A percentile compares a stretch with the other conserved stretches of the same genome.
These are phyloP conservation scores for Glycine latifolia DNA, from an alignment of 306 rosid genomes.

Conservation along the genomic window DNA sequence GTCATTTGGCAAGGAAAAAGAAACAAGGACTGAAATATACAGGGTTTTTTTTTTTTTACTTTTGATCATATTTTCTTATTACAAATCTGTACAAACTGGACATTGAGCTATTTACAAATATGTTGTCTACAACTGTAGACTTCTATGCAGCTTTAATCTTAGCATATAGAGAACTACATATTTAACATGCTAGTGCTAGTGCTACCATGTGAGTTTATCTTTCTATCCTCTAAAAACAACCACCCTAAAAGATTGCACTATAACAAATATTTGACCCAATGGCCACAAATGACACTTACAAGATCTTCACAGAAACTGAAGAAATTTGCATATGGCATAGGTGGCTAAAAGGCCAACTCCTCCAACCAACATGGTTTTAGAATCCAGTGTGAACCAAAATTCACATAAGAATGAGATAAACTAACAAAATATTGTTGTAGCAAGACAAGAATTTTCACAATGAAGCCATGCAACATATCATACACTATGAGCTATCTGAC, in stretches of 20 bases:
- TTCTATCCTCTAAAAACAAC: conserved; percentile 36
- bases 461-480: conserved; percentile 42
- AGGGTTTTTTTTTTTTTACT: not conserved
- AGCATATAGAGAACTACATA: no score
- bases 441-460: conserved; percentile 29
- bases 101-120: conserved; percentile 9
- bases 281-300: conserved; percentile 17
- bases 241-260: conserved; percentile 33
- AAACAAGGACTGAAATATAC: not conserved
- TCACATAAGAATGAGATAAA: conserved; percentile 9
- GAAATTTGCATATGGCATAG: not conserved
- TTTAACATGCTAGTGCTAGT: no score
- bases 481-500: conserved; percentile 49
- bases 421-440: conserved; percentile 1
- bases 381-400: conserved; percentile 23
- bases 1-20: not conserved
- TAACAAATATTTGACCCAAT: conserved; percentile 12
- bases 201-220: conserved; percentile 2
- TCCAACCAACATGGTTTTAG: conserved; percentile 27
- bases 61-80: conserved; percentile 1
- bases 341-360: conserved; percentile 21
- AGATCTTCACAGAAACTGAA: conserved; percentile 35
- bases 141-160: no score
- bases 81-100: conserved; percentile 35
- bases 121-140: conserved; percentile 24